These are phyloP conservation scores for Tephrocybe sp. DNA, from an alignment of 768 basidiomycete genomes.

Conservation along the genomic window DNA sequence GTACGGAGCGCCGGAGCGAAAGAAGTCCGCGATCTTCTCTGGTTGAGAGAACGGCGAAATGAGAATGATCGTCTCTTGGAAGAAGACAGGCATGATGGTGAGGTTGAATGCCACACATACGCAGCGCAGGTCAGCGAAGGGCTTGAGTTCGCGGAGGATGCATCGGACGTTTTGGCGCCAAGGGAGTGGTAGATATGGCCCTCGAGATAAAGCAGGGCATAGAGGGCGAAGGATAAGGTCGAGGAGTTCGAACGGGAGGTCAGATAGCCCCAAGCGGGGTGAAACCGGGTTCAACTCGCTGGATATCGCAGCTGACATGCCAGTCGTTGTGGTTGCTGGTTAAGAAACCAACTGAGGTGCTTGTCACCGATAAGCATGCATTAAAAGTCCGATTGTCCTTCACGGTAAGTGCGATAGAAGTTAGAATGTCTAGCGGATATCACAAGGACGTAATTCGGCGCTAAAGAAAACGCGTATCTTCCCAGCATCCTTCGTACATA, in stretches of 20 bases:
- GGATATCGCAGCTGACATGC: background rate
- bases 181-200: constrained; percentile 8
- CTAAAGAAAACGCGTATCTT: no score
- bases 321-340: background rate
- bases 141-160: constrained; percentile 3
- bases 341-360: background rate
- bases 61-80: constrained; percentile 2
- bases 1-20: constrained; percentile 4
- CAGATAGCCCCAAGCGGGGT: background rate
- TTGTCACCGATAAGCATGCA: background rate
- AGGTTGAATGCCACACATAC: constrained; percentile 7
- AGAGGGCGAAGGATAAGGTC: constrained; percentile 6
- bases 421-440: no score
- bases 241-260: constrained; percentile 6
- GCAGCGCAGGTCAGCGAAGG: constrained; percentile 7
- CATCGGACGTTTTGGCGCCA: constrained; percentile 4
- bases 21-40: constrained; percentile 2
- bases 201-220: constrained; percentile 3
- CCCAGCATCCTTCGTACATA: no score
- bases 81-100: constrained; percentile 5
- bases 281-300: background rate
- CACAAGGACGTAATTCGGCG: no score
- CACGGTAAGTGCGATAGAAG: no score
- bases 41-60: constrained; percentile 6
- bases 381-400: constrained; percentile 7